Conservation (phyloP, 768 basidiomycete genomes). For the Tylopilus sp. region DNA sequence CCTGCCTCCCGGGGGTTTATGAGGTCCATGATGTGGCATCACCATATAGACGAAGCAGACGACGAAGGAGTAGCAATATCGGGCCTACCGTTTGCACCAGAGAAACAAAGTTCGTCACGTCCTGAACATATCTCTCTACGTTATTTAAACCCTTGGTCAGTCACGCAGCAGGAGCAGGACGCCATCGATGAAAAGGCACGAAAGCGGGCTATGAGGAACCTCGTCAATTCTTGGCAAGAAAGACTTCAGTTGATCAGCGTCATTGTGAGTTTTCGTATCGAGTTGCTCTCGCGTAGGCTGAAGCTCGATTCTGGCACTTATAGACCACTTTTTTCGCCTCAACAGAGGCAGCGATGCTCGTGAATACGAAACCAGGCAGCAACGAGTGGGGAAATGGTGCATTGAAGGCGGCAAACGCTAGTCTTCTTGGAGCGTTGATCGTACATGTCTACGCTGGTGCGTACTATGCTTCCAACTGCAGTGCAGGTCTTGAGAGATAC, state of each 20-base stretch:
- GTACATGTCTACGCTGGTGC: conserved; percentile 51
- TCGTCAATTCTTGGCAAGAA: conserved; percentile 62
- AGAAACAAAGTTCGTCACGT: conserved; percentile 20
- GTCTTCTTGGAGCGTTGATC: conserved; percentile 50
- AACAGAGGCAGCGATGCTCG: conserved; percentile 51
- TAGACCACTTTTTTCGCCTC: conserved; percentile 65
- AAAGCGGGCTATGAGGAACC: conserved; percentile 44
- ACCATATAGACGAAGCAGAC: conserved; percentile 6
- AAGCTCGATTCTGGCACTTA: neutral
- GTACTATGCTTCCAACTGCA: conserved; percentile 10
- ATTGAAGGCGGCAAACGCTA: conserved; percentile 40
- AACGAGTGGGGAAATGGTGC: conserved; percentile 9
- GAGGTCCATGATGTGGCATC: conserved; percentile 18
- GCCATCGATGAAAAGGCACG: conserved; percentile 43
- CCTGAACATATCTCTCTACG: neutral
- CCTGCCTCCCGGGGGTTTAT: conserved; percentile 19
- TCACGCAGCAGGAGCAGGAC: conserved; percentile 50
- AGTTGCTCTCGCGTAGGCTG: neutral
- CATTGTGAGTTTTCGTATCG: conserved; percentile 39
- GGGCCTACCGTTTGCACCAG: neutral
- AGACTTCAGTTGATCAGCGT: conserved; percentile 58
- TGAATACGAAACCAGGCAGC: conserved; percentile 37
- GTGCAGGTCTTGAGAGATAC: neutral
- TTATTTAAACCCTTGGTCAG: conserved; percentile 18
- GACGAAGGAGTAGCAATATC: conserved; percentile 14